Conservation (phyloP, 2,329 filamentous ascomycete species). For the Aureobasidium pullulans region DNA sequence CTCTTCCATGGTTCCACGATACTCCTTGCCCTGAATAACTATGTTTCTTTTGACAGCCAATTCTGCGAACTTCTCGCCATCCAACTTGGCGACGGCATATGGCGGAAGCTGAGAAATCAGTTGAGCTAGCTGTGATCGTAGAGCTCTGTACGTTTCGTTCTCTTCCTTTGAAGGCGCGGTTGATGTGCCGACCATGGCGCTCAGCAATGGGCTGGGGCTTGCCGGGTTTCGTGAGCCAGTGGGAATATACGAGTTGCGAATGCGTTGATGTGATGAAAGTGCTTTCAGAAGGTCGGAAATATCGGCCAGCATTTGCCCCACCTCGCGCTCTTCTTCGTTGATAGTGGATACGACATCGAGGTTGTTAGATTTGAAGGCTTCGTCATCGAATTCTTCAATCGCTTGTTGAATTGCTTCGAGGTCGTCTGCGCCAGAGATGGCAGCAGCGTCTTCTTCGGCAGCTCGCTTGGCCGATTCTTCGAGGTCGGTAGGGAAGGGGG, state of each 20-base stretch:
- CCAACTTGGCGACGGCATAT: conserved; percentile 76
- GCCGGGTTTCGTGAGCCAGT: conserved; percentile 34
- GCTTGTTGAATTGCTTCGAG: conserved; percentile 22
- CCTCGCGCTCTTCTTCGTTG: conserved; percentile 28
- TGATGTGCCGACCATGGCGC: conserved; percentile 46
- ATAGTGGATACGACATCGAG: conserved; percentile 15
- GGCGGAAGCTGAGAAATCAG: conserved; percentile 72
- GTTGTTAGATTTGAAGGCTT: conserved; percentile 16
- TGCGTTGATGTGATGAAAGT: conserved; percentile 69
- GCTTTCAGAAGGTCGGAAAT: conserved; percentile 72
- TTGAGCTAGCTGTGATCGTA: conserved; percentile 67
- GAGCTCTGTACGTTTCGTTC: conserved; percentile 56
- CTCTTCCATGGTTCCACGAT: conserved; percentile 74
- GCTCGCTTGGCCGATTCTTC: conserved; percentile 15
- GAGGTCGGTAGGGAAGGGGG: conserved; percentile 21
- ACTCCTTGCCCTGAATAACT: conserved; percentile 63
- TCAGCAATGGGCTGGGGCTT: conserved; percentile 59
- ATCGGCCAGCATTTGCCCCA: conserved; percentile 53
- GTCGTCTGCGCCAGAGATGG: conserved; percentile 17
- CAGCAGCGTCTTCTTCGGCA: neutral
- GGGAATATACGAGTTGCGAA: conserved; percentile 63
- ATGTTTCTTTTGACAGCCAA: conserved; percentile 75
- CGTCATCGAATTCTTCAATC: conserved; percentile 21
- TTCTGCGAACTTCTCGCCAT: conserved; percentile 77
- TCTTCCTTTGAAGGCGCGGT: conserved; percentile 58